phyloP scores from a whole-genome alignment of 2,329 filamentous ascomycete genomes.

The Alternaria conjuncta region DNA sequence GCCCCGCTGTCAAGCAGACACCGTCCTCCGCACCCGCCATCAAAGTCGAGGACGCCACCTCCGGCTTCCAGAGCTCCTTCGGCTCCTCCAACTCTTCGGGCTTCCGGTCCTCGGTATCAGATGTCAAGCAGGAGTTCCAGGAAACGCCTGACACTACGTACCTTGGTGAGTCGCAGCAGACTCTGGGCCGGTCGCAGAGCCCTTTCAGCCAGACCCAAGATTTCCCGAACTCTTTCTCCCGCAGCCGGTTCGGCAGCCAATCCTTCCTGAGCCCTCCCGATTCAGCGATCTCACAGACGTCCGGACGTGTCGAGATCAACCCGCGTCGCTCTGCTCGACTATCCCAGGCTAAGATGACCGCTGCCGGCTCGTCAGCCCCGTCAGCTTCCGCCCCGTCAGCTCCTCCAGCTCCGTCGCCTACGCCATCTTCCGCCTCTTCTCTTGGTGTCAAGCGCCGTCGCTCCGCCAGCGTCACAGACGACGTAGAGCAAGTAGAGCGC shows the following conservation, averaged over 20 bases:
- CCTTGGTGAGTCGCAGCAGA: not conserved
- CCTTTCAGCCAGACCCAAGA: not conserved
- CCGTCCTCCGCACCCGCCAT: not conserved
- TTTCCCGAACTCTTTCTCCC: not conserved
- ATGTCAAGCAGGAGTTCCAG: not conserved
- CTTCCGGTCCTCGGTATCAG: not conserved
- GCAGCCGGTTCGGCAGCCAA: not conserved
- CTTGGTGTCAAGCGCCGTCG: not conserved
- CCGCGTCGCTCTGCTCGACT: not conserved
- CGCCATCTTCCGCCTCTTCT: no score
- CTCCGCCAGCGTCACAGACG: not conserved
- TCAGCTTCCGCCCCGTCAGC: not conserved
- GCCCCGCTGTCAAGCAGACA: rapidly evolving
- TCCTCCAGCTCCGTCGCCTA: not conserved
- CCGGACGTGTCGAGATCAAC: not conserved
- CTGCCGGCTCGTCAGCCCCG: not conserved
- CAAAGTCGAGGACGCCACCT: no score
- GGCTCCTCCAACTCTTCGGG: rapidly evolving
- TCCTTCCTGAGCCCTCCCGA: not conserved
- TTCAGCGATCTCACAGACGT: not conserved
- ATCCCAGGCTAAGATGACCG: not conserved
- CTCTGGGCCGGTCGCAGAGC: not conserved
- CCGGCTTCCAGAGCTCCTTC: not conserved
- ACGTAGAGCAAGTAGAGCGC: not conserved
- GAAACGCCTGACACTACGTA: not conserved